Conservation (phyloP, 306 rosid species). For the Vicia faba region DNA sequence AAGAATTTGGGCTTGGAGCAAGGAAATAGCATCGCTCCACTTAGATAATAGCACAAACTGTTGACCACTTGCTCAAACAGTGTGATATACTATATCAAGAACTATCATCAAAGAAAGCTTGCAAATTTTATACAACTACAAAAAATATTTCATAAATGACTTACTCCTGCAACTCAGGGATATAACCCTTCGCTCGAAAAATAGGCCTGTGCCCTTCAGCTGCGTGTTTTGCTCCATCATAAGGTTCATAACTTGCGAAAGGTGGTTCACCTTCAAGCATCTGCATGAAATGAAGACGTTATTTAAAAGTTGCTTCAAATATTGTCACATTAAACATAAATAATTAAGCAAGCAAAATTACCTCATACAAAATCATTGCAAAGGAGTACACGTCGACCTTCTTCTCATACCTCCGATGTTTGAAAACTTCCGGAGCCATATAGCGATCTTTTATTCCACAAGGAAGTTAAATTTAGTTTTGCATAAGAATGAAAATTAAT, state of each 20-base stretch:
- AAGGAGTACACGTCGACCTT: constrained; percentile 96
- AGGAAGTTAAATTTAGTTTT: constrained; percentile 26
- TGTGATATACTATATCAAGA: constrained; percentile 2
- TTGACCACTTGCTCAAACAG: constrained; percentile 21
- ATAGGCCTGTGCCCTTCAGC: constrained; percentile 87
- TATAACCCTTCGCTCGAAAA: constrained; percentile 70
- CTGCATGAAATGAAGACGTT: constrained; percentile 52
- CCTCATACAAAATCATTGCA: constrained; percentile 94
- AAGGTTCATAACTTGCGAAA: constrained; percentile 77
- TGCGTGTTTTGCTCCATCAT: constrained; percentile 84
- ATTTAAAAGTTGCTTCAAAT: constrained; percentile 35
- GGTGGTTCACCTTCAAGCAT: constrained; percentile 99
- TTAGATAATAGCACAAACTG: constrained; percentile 9
- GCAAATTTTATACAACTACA: constrained; percentile 15
- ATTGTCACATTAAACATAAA: constrained; percentile 16
- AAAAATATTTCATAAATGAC: constrained; percentile 37
- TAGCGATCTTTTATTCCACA: constrained; percentile 73
- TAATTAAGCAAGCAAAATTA: constrained; percentile 43
- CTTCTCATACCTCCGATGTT: constrained; percentile 87
- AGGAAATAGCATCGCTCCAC: constrained; percentile 2
- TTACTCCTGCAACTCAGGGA: constrained; percentile 75
- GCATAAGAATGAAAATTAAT: constrained; percentile 9
- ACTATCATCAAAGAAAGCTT: constrained; percentile 6
- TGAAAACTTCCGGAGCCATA: constrained; percentile 99
- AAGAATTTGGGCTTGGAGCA: constrained; percentile 5